Base-by-base conservation (phyloP, 2,329 filamentous ascomycete species). In the Claviceps pazoutovae region DNA sequence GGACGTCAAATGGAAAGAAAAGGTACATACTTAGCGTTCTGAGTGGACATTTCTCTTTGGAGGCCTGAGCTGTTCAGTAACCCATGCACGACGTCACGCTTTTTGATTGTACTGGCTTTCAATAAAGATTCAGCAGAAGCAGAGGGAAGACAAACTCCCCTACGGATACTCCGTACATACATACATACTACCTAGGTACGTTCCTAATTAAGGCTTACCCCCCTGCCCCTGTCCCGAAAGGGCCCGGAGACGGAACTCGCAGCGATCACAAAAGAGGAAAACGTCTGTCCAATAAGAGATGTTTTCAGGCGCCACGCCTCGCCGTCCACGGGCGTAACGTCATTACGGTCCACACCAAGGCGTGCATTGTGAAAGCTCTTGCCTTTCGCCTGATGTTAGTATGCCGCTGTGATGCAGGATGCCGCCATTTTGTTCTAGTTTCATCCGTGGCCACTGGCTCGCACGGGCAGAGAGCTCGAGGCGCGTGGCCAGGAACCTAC, bases 341-440 rank as follows among this genome's bases (percentile, higher is more conserved):
- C 46, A 49, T 21, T 30, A 39, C 26, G 50, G 26, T 14, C 41
- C 19, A 42, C 45, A 21, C 26, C 34, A n/a, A 36, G 39, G 39
- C 16, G 30, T 34, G 30, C 9, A 34, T 11, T 45, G 39, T 36
- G 42, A n/a, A 21, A 46, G 30, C 42, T 34, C 38, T 34, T 19
- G 41, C 11, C 48, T 44, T 19, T 45, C 45, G 9, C 39, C 38
- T 19, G 11, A 19, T 43, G 9, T 46, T 34, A 46, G 26, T 36
- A 41, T 51, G 46, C 30, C 49, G 52, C 46, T 51, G 49, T 47
- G 52, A 54, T 49, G 52, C 45, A 51, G 16, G 34, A 47, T 53
- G 48, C 52, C 52, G 52, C 52, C 41, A 51, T 41, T 36, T 43
- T 16, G 21, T 49, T 45, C 46, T 51, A 46, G 17, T 46, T 46